Base-by-base conservation (phyloP, 768 basidiomycete genomes). In the Amanita muscaria region DNA sequence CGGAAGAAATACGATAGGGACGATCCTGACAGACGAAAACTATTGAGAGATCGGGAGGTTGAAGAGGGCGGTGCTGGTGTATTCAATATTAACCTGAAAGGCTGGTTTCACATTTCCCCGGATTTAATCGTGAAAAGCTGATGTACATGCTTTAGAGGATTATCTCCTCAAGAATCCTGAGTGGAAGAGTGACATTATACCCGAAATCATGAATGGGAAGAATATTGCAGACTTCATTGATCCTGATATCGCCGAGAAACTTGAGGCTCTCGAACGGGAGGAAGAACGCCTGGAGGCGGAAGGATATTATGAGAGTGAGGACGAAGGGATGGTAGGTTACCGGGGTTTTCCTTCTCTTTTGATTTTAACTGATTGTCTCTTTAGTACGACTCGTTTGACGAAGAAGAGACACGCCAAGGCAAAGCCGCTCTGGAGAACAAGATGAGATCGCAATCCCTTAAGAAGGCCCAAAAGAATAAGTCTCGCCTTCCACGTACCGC, bases 201-300 rank as follows among this genome's bases (percentile, higher is more conserved):
- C 96, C n/a, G 96, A 99, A 62, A 88, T 99, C 57, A 81, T 90
- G 83, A 81, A 97, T 53, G 96, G 96, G 67, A 97, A 97, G 77
- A 99, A 99, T 67, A 67, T 98, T 42, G 94, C 93, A 18, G 96
- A 99, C 70, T 99, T 99, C 50, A 88, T 98, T 62, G 94, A 98
- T 63, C 86, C 91, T 16, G 96, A 99, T 57, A 98, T 99, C 49
- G 82, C 80, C 15, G 93, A 93, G 64, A 94, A 92, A 65, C 81
- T 99, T 37, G 94, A 97, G 57, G 94, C 91, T 10, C 79, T 99
- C 46, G 94, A 99, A 64, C 79, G 88, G 14, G 96, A 98, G 60
- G 96, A 99, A 63, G 94, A 94, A 63, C 79, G 77, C 53, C 76
- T 99, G n/a, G 73, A 90, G 60, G 83, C 81, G 1, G 90, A 97